Conservation (phyloP, 257 asterid genomes). For the Cinchona pubescens region DNA sequence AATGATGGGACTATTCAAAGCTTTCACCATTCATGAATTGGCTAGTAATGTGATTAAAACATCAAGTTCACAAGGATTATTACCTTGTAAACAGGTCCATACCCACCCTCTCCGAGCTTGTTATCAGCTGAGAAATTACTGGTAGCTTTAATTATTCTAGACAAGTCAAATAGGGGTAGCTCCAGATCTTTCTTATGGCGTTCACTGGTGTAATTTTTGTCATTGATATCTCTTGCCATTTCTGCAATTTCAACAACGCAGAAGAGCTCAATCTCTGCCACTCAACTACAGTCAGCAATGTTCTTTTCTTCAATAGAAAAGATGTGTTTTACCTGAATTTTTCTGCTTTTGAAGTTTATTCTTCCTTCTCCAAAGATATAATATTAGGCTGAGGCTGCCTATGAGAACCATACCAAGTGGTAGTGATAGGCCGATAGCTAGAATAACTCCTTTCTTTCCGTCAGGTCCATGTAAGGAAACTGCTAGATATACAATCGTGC, state of each 20-base stretch:
- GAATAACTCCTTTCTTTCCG: background rate
- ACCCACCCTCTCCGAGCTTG: constrained; percentile 48
- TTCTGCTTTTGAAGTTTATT: background rate
- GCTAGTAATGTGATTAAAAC: background rate
- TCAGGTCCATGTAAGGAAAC: background rate
- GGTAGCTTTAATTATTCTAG: constrained; percentile 27
- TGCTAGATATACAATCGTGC: background rate
- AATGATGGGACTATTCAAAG: background rate
- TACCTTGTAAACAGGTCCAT: constrained; percentile 42
- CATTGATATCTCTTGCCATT: background rate
- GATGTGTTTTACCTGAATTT: background rate
- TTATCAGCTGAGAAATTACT: constrained; percentile 19
- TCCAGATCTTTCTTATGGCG: constrained; percentile 13
- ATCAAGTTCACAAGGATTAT: background rate
- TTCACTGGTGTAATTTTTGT: constrained; percentile 3
- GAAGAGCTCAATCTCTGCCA: background rate
- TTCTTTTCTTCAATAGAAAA: too few relatives aligned
- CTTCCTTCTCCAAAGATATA: background rate
- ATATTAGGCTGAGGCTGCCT: constrained; percentile 1
- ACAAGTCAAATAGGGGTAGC: constrained; percentile 25
- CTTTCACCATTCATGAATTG: background rate
- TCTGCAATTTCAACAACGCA: constrained; percentile 4
- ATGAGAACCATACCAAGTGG: background rate
- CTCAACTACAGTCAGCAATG: background rate
- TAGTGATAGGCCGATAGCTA: background rate